Evolutionary conservation across 2,329 filamentous ascomycete genomes (phyloP), one percentile per base, ranked within the genome.

Genomic region (Aphanoascus verrucosus): DNA sequence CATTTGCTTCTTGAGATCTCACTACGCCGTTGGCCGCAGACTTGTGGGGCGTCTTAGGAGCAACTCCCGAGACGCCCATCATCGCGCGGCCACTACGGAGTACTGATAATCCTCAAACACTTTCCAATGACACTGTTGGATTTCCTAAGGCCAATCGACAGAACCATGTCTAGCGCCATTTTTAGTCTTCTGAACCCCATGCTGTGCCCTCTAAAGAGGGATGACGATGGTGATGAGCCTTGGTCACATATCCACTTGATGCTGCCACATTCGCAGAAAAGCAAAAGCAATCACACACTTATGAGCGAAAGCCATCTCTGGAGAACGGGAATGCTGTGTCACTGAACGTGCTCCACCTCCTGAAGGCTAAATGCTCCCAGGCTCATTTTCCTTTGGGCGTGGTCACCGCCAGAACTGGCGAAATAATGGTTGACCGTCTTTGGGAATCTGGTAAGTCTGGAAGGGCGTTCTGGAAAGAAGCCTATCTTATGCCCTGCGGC

Each of bases 351-450:
- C 46, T 54, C 53, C 53, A 52, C 48, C 15, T 15, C n/a, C 19
- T 41, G 12, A 15, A 46, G 43, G 51, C 43, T 53, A 47, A 48
- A 53, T 53, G 44, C 41, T 34, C n/a, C 35, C 38, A 20, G 41
- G 34, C 34, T 40, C 31, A 19, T 38, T 37, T 20, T 52, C 41
- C 14, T 34, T 20, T n/a, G 20, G 32, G 43, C 20, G 23, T 43
- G 28, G 45, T 50, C 52, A 53, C 40, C 49, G 48, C 54, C 51
- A 15, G 14, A 28, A 50, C 37, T 53, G 49, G 47, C 34, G 20
- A 42, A 40, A 20, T 15, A 40, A 20, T 15, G 45, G n/a, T 38
- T 46, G 43, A 45, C 50, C 40, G 14, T 45, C 31, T 23, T 19
- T 52, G 9, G 17, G 31, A 28, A 15, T 35, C 2, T 19, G 34